Evolutionary conservation across 2,329 filamentous ascomycete species (phyloP).

Genomic region (Colletotrichum chrysophilum): DNA sequence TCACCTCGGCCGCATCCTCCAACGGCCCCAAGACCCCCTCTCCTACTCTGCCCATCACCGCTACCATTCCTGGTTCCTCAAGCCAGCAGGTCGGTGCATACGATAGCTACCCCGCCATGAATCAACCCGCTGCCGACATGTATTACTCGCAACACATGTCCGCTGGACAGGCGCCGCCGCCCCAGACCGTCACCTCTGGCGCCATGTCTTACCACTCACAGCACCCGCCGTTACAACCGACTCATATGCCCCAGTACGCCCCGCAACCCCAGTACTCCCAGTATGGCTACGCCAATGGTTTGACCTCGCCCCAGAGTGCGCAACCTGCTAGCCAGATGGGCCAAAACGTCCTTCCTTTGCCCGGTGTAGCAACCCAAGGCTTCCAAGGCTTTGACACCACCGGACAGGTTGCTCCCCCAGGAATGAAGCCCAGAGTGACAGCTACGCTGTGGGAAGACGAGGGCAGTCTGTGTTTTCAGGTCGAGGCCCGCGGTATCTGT

Average conservation of each 20-base stretch:
- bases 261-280: constrained; percentile 66
- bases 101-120: constrained; percentile 70
- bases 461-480: constrained; percentile 95
- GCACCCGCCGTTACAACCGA: constrained; percentile 76
- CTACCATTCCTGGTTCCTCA: constrained; percentile 44
- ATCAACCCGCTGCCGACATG: constrained; percentile 81
- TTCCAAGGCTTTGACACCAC: constrained; percentile 78
- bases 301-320: constrained; percentile 78
- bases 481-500: constrained; percentile 94
- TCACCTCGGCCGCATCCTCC: constrained; percentile 59
- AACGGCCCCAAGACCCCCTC: constrained; percentile 80
- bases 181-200: constrained; percentile 78
- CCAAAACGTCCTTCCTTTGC: constrained; percentile 72
- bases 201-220: constrained; percentile 80
- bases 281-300: constrained; percentile 78
- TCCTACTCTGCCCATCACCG: constrained; percentile 64
- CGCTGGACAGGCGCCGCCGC: constrained; percentile 74
- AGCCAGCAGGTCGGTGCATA: constrained; percentile 43
- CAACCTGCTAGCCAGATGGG: constrained; percentile 73
- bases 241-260: constrained; percentile 68
- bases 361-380: constrained; percentile 58
- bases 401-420: constrained; percentile 90
- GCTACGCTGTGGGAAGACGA: constrained; percentile 99
- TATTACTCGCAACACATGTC: constrained; percentile 86
- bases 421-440: constrained; percentile 95